phyloP scores from a whole-genome alignment of 257 asterid species.

The Solanum sitiens region DNA sequence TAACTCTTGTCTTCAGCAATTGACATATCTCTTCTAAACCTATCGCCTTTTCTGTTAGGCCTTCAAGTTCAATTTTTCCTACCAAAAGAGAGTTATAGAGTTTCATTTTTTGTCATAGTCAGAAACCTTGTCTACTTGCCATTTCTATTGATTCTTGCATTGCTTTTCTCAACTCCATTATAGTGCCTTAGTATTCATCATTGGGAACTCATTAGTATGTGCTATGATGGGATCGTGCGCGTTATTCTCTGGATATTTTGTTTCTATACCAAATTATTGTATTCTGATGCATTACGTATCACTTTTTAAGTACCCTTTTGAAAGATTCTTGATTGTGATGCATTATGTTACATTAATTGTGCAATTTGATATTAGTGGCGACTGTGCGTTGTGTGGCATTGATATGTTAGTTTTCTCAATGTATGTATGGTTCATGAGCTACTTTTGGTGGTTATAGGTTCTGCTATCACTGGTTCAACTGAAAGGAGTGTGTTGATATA shows the following conservation, averaged over 20 bases:
- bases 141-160: conserved; percentile 55
- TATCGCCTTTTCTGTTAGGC: conserved; percentile 67
- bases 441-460: too few relatives aligned
- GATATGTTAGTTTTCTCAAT: too few relatives aligned
- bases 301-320: too few relatives aligned
- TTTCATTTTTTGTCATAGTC: too few relatives aligned
- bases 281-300: conserved; percentile 21
- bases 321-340: too few relatives aligned
- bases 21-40: conserved; percentile 66
- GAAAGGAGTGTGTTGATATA: too few relatives aligned
- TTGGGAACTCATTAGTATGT: conserved; percentile 69
- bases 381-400: too few relatives aligned
- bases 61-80: conserved; percentile 68
- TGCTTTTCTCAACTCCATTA: conserved; percentile 52
- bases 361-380: too few relatives aligned
- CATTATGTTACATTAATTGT: too few relatives aligned
- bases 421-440: too few relatives aligned
- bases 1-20: conserved; percentile 52
- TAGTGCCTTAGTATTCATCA: conserved; percentile 85
- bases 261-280: conserved; percentile 78
- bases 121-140: conserved; percentile 67
- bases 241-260: conserved; percentile 84
- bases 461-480: too few relatives aligned
- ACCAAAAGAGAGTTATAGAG: conserved; percentile 57
- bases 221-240: conserved; percentile 93